Conservation (phyloP, 73 alveolate genomes). For the Tetrahymena thermophila region DNA sequence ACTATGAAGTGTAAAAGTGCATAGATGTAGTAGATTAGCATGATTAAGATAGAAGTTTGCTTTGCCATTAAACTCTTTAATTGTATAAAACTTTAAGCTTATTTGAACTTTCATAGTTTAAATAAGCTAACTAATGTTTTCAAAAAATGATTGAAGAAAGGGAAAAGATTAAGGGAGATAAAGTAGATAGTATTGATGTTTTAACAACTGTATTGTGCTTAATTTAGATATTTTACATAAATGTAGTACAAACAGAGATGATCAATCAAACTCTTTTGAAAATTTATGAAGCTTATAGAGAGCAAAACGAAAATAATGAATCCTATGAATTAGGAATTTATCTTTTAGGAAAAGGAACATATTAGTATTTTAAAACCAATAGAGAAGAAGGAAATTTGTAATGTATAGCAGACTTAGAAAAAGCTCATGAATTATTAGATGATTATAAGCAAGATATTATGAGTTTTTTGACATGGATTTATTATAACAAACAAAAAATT, state of each 20-base stretch:
- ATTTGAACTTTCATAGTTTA: not conserved
- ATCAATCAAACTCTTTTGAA: not conserved
- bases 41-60: not conserved
- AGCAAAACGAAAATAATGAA: not conserved
- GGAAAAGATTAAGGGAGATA: not conserved
- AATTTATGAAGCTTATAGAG: not conserved
- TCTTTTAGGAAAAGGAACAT: not conserved
- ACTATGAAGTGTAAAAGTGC: not conserved
- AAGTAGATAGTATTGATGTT: not conserved
- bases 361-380: not conserved
- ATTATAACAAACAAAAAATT: not conserved
- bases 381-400: not conserved
- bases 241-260: not conserved
- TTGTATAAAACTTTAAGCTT: not conserved
- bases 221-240: not conserved
- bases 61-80: not conserved
- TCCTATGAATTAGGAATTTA: not conserved
- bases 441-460: not conserved
- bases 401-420: not conserved
- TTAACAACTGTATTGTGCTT: not conserved
- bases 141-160: not conserved
- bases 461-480: not conserved
- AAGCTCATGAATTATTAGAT: not conserved
- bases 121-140: not conserved
- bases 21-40: not conserved